These are phyloP conservation scores for Leccinum barrowsii DNA, from an alignment of 768 basidiomycete species.

Conservation along the genomic window DNA sequence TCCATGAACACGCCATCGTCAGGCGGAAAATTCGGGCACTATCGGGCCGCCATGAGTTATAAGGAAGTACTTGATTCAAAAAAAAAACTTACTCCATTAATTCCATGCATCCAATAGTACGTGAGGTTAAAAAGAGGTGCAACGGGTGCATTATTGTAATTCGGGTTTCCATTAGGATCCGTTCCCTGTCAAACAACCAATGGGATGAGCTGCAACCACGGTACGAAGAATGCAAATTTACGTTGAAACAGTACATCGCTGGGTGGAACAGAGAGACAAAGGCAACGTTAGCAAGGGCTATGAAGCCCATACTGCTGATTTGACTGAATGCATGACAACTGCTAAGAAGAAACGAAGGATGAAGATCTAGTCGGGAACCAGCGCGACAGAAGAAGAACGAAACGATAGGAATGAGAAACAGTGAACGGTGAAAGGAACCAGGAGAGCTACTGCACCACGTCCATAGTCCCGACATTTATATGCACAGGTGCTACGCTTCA, in stretches of 20 bases:
- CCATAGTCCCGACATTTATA: conserved; percentile 7
- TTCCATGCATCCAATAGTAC: conserved; percentile 7
- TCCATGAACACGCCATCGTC: not conserved
- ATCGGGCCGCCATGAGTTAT: not conserved
- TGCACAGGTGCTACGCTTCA: not conserved
- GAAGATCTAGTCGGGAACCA: conserved; percentile 2
- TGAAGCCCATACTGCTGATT: conserved; percentile 1
- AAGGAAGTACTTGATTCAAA: not conserved
- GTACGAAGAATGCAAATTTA: not conserved
- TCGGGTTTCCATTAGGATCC: not conserved
- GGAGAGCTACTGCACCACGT: not conserved
- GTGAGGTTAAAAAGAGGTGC: not conserved
- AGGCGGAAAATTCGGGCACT: conserved; percentile 4
- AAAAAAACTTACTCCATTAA: not conserved
- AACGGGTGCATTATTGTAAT: not conserved
- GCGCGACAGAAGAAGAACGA: not conserved
- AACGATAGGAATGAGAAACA: not conserved
- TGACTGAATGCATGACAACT: conserved; percentile 1
- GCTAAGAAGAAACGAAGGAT: not conserved
- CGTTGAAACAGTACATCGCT: conserved; percentile 8
- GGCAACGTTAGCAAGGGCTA: conserved; percentile 11
- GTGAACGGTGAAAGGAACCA: not conserved
- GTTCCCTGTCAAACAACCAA: conserved; percentile 4
- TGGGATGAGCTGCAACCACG: not conserved
- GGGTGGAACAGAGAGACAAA: not conserved